Conservation (phyloP, 352 stramenopile genomes). For the Halophytophthora polymorphica region DNA sequence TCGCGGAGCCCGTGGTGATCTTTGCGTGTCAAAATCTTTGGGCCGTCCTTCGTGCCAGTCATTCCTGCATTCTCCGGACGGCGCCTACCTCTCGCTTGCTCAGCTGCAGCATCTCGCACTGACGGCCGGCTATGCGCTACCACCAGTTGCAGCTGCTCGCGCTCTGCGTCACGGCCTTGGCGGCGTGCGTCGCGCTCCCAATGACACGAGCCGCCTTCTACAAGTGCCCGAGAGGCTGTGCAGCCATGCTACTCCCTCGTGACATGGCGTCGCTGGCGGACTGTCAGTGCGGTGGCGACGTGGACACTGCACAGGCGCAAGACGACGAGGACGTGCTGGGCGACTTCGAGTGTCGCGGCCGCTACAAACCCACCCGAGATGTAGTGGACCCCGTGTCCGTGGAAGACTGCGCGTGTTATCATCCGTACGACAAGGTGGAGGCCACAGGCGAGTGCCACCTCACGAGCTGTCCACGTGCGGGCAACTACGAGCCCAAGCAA, state of each 20-base stretch:
- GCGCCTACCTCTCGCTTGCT: too few species aligned
- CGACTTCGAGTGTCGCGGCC: slow-evolving; percentile 51
- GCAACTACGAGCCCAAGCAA: slow-evolving; percentile 71
- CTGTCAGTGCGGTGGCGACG: slow-evolving; percentile 59
- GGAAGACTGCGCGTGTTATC: slow-evolving; percentile 68
- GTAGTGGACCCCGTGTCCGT: slow-evolving; percentile 34
- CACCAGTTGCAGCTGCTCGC: slow-evolving; percentile 10
- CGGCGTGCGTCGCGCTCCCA: slow-evolving; percentile 10
- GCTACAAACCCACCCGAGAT: slow-evolving; percentile 50
- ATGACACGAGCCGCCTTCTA: slow-evolving; percentile 37
- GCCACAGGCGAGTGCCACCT: slow-evolving; percentile 51
- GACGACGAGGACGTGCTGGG: slow-evolving; percentile 25
- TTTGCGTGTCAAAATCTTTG: too few species aligned
- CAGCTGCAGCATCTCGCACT: too few species aligned
- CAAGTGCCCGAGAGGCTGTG: slow-evolving; percentile 59
- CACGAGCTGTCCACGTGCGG: slow-evolving; percentile 56
- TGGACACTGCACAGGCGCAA: slow-evolving; percentile 21
- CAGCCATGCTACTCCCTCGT: slow-evolving; percentile 73
- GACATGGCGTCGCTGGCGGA: slow-evolving; percentile 82
- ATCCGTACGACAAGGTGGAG: slow-evolving; percentile 70
- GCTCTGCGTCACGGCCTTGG: slow-evolving; percentile 11
- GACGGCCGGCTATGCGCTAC: slow-evolving; percentile 13
- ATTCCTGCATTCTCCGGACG: not conserved
- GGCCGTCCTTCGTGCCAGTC: not conserved
- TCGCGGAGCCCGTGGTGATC: too few species aligned